These are phyloP conservation scores for Lepidopterella palustris DNA, from an alignment of 495 filamentous ascomycete species.

Conservation along the genomic window DNA sequence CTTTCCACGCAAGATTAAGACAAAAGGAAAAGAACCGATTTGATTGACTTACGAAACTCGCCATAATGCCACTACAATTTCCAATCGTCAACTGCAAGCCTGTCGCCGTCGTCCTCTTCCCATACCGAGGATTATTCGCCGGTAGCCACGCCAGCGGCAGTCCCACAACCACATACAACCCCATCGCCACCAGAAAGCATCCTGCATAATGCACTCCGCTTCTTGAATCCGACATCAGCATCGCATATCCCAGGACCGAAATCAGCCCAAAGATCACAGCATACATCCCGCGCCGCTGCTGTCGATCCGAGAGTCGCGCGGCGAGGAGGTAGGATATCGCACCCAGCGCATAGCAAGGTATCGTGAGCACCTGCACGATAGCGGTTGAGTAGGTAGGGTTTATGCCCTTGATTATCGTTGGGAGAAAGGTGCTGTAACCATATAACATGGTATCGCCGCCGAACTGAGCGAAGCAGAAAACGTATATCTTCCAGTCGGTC, in stretches of 20 bases:
- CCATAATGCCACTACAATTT: slow-evolving; percentile 63
- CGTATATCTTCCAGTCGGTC: slow-evolving; percentile 58
- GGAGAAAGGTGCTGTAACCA: slow-evolving; percentile 69
- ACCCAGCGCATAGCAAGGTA: slow-evolving; percentile 67
- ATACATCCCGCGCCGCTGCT: slow-evolving; percentile 56
- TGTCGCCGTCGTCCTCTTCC: slow-evolving; percentile 63
- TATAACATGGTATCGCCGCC: slow-evolving; percentile 69
- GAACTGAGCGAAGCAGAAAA: slow-evolving; percentile 62
- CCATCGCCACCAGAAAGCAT: slow-evolving; percentile 63
- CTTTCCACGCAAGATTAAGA: no score
- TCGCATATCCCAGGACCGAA: slow-evolving; percentile 60
- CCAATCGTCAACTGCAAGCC: slow-evolving; percentile 65
- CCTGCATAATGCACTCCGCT: slow-evolving; percentile 63
- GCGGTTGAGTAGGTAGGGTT: slow-evolving; percentile 52
- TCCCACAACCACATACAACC: slow-evolving; percentile 64
- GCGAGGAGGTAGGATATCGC: slow-evolving; percentile 57
- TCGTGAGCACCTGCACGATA: slow-evolving; percentile 66
- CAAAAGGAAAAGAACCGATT: not conserved
- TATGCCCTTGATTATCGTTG: slow-evolving; percentile 68
- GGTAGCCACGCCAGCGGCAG: slow-evolving; percentile 64
- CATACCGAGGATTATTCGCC: slow-evolving; percentile 57
- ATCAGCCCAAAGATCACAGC: slow-evolving; percentile 50
- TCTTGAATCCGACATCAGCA: slow-evolving; percentile 53
- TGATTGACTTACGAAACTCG: slow-evolving; percentile 51
- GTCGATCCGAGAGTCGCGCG: slow-evolving; percentile 55